phyloP scores from a whole-genome alignment of 108 stramenopile genomes.

The Skeletonema costatum region DNA sequence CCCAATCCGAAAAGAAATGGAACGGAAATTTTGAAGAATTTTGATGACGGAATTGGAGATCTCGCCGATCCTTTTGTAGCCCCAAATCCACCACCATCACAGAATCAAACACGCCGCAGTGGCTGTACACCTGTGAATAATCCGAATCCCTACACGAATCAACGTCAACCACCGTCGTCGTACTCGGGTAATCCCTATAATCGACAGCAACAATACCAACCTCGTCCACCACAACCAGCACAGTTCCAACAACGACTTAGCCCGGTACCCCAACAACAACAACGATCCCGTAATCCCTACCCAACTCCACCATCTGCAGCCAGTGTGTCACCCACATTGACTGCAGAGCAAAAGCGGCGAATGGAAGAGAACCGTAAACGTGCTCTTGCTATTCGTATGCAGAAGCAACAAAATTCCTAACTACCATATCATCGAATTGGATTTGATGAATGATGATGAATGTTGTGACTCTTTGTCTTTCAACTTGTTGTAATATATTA shows the following conservation, averaged over 20 bases:
- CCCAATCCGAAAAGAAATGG: not conserved
- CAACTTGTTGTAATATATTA: not conserved
- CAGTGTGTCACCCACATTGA: constrained; percentile 24
- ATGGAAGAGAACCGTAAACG: constrained; percentile 51
- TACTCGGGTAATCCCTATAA: constrained; percentile 5
- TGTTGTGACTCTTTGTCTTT: not conserved
- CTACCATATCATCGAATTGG: not conserved
- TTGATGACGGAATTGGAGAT: not conserved
- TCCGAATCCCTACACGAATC: constrained; percentile 9
- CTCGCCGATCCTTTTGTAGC: not conserved
- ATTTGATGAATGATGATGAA: not conserved
- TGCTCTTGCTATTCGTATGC: constrained; percentile 41
- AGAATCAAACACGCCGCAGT: not conserved
- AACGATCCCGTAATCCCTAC: not conserved
- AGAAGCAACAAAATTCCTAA: constrained; percentile 20
- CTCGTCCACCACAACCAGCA: not conserved
- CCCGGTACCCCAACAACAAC: not conserved
- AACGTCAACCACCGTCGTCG: not conserved
- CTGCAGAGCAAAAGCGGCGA: constrained; percentile 38
- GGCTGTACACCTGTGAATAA: not conserved
- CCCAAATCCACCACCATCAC: not conserved
- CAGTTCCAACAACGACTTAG: constrained; percentile 1
- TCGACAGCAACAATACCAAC: constrained; percentile 1
- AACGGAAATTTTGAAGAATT: not conserved
- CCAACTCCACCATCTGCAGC: constrained; percentile 9